These are phyloP conservation scores for Nemania sp. DNA, from an alignment of 2,329 filamentous ascomycete species.

Conservation along the genomic window DNA sequence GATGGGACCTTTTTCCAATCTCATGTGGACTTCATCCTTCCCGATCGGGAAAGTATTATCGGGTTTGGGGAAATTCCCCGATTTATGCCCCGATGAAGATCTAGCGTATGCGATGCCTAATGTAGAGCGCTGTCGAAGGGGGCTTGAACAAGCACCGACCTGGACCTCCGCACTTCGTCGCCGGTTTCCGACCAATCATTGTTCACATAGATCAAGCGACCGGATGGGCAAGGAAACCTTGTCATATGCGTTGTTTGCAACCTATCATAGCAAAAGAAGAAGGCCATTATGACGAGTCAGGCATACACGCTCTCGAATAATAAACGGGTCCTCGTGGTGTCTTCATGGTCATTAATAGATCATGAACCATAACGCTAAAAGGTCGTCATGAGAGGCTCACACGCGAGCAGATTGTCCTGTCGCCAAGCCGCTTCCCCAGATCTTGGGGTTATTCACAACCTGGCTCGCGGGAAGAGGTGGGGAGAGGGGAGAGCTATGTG, in stretches of 20 bases:
- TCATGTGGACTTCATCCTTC: slow-evolving; percentile 32
- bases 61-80: slow-evolving; percentile 3
- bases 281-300: slow-evolving; percentile 11
- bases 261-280: slow-evolving; percentile 2
- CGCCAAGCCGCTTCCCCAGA: slow-evolving; percentile 28
- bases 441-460: slow-evolving; percentile 8
- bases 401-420: slow-evolving; percentile 10
- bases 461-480: slow-evolving; percentile 21
- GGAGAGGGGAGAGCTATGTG: slow-evolving; percentile 18
- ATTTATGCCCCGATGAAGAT: background rate
- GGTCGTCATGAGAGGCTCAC: slow-evolving; percentile 19
- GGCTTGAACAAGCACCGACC: background rate
- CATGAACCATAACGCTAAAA: background rate
- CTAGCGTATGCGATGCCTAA: background rate
- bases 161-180: slow-evolving; percentile 13
- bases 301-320: slow-evolving; percentile 4
- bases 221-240: slow-evolving; percentile 15
- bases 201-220: slow-evolving; percentile 5
- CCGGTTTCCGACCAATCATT: slow-evolving; percentile 12
- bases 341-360: slow-evolving; percentile 7
- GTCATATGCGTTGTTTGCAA: slow-evolving; percentile 12
- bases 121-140: background rate
- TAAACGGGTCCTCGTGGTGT: slow-evolving; percentile 17
- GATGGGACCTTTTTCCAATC: slow-evolving; percentile 23
- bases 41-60: slow-evolving; percentile 33